Base-by-base conservation (phyloP, 345 rosid genomes). In the Odontarrhena argentea region DNA sequence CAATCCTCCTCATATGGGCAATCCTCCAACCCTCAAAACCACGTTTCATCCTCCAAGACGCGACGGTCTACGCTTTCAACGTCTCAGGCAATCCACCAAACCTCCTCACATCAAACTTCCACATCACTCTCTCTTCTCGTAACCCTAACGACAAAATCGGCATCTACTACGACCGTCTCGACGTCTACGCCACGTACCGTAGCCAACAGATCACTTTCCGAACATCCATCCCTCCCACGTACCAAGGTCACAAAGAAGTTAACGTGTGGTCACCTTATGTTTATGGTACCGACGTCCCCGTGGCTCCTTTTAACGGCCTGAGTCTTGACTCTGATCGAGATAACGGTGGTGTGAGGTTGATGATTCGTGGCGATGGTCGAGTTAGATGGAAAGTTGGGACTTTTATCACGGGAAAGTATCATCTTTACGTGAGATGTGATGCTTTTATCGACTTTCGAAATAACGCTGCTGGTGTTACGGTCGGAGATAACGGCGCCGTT, bases 21-120 rank as follows among this genome's bases (percentile, higher is more conserved):
- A 79, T 91, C 60, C 92, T 91, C 70, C 90, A 81, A 13, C 99
- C 99, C 1, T 46, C 68, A 12, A 95, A 95, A 36, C 99, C 97
- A n/a, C 63, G 59, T 0, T 91, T 95, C 85, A 3, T 84, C 77
- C 86, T 95, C 77, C 97, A 89, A 74, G 96, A 95, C 82, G 89
- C 85, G 73, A 95, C 97, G 75, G 89, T 95, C 68, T 85, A 73
- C 75, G 79, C 75, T 77, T 95, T 95, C 88, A 95, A 91, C 85
- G 57, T 83, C 74, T 69, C 99, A 8, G 47, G 54, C 8, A 55
- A 74, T 30, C 78, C 73, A 47, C 91, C 96, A 0, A 88, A 86
- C 79, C 51, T 71, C 73, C 84, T 94, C 75, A 85, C 96, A 8
- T 84, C 89, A 63, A 87, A 74, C 71, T 76, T 94, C 72, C 93